Evolutionary conservation across 768 basidiomycete species (phyloP).

Genomic region (Rhodocollybia butyracea): DNA sequence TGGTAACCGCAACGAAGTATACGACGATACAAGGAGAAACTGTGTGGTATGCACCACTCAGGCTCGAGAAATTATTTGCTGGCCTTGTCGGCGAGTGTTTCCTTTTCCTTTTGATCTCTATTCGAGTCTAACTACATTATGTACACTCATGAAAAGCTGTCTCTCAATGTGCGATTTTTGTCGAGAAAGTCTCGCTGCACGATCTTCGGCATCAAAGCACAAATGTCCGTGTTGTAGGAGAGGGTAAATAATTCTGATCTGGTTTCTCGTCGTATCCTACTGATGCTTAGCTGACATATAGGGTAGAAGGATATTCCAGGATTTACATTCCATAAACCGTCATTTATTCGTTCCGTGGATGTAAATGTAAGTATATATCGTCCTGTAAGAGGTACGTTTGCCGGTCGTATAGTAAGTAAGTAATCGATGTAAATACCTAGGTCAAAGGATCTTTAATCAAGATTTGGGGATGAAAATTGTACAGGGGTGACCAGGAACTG

Average conservation of each 20-base stretch:
- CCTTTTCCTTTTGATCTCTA: constrained; percentile 8
- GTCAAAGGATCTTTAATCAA: too few species aligned
- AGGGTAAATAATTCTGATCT: constrained; percentile 27
- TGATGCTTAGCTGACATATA: constrained; percentile 13
- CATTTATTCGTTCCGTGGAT: background rate
- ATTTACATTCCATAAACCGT: constrained; percentile 44
- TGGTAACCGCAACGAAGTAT: background rate
- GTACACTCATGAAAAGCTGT: constrained; percentile 30
- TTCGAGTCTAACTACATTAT: too few species aligned
- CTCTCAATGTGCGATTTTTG: constrained; percentile 66
- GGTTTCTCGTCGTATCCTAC: background rate
- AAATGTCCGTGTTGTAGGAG: constrained; percentile 67
- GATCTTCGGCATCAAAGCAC: constrained; percentile 54
- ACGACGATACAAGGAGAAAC: constrained; percentile 22
- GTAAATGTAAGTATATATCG: background rate
- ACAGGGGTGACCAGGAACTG: too few species aligned
- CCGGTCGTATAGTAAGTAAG: too few species aligned
- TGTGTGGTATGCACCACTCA: constrained; percentile 77
- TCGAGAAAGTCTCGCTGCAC: constrained; percentile 55
- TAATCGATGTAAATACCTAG: too few species aligned
- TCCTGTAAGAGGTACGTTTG: too few species aligned
- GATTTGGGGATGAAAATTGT: too few species aligned
- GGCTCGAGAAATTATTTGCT: constrained; percentile 70
- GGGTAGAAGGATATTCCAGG: constrained; percentile 48
- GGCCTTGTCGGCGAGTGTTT: constrained; percentile 70